Percentiles rank a stretch among this genome's conserved stretches.
Conservation (phyloP, 768 basidiomycete species). For the Kwoniella bestiolae region DNA sequence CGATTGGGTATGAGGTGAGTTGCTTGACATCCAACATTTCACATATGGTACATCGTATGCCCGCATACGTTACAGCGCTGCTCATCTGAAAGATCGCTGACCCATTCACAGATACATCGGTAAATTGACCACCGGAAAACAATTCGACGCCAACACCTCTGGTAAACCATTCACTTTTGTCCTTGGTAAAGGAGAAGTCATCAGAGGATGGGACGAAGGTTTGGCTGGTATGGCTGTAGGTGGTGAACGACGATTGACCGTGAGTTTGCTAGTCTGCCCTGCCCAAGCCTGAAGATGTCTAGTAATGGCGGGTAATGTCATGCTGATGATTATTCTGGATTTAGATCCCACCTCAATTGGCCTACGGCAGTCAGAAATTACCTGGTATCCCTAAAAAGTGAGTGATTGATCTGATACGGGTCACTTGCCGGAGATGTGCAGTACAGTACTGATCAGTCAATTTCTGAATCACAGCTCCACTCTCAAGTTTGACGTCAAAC, state of each 20-base stretch:
- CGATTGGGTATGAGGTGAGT: constrained; percentile 72
- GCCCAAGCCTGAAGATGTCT: too few species aligned
- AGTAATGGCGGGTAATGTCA: neutral
- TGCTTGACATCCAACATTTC: neutral
- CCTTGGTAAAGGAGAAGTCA: constrained; percentile 86
- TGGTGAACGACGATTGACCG: constrained; percentile 77
- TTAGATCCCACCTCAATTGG: constrained; percentile 55
- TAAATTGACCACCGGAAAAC: constrained; percentile 80
- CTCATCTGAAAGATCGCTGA: neutral
- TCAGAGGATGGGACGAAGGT: constrained; percentile 83
- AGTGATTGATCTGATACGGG: constrained; percentile 8
- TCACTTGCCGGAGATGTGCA: neutral
- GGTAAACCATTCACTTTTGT: constrained; percentile 70
- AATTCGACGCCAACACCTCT: constrained; percentile 64
- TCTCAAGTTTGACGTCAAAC: constrained; percentile 68
- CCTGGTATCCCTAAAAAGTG: constrained; percentile 68
- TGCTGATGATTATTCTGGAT: too few species aligned
- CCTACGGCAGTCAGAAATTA: constrained; percentile 67
- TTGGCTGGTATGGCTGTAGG: constrained; percentile 85
- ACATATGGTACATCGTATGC: too few species aligned
- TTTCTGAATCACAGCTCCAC: constrained; percentile 63
- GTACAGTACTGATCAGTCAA: constrained; percentile 15
- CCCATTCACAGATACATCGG: constrained; percentile 70
- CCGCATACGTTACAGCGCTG: too few species aligned
- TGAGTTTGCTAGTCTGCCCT: constrained; percentile 25